Base-by-base conservation (phyloP, 805 yeast genomes). In the Candida broadrunensis region DNA sequence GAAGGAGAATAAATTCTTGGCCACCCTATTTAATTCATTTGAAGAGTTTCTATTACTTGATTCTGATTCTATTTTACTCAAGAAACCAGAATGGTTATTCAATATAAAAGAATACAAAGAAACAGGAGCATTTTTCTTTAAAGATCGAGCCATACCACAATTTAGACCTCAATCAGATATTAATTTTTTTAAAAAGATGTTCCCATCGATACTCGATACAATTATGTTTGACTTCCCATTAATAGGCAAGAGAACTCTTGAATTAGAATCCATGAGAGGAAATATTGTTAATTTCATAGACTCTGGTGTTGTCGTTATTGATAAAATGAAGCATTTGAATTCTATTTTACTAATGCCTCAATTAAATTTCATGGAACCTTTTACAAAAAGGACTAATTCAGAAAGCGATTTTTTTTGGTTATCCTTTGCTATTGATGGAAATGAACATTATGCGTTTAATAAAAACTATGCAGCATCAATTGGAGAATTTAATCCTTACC, bases 21-120 rank as follows among this genome's bases (percentile, higher is more conserved):
- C 80, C 0, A 52, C 72, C 2, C 44, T 73, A 29, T 76, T 75
- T 58, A 60, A 62, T 36, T 69, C 79, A 7, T 78, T 77, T 48
- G 70, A 70, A 24, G 79, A 75, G 46, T 64, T 67, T 24, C 56
- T 79, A 8, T 55, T 78, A 20, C 41, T 79, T 13, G 84, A 80
- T 48, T 79, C 81, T 3, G 80, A 73, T 46, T 61, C 71, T 1
- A 73, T 77, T 1, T 67, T 77, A 1, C 56, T 76, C 40, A 60
- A 64, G 33, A 56, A 61, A 16, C 61, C 71, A 2, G 51, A 63
- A 8, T 44, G 46, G 24, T 51, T 55, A 40, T 55, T 55, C 36
- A 40, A 44, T 2, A 38, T 48, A 30, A 19, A 36, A 17, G 52
- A 49, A 24, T 56, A 54, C 36, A 17, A 34, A 11, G 23, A 23